Conservation (phyloP, 768 basidiomycete genomes). For the Trametes cinnabarina region DNA sequence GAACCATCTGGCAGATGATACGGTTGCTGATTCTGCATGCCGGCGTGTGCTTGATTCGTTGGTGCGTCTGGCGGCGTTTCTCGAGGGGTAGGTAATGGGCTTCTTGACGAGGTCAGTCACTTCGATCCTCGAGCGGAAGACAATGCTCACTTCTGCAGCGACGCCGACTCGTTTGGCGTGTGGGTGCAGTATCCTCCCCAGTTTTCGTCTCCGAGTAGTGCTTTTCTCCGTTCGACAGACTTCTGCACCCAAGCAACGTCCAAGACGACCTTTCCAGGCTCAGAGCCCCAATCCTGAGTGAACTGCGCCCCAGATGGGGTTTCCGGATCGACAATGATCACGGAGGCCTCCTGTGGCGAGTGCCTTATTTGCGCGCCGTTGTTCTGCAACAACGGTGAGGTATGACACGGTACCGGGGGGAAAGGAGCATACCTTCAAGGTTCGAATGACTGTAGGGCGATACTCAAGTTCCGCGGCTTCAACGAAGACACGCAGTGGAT, state of each 20-base stretch:
- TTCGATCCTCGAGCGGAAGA: constrained; percentile 14
- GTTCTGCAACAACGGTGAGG: constrained; percentile 36
- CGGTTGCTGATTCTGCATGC: neutral
- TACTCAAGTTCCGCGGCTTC: constrained; percentile 52
- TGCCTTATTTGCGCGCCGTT: constrained; percentile 53
- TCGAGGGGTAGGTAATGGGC: constrained; percentile 61
- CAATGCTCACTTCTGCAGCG: constrained; percentile 44
- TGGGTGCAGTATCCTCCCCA: constrained; percentile 22
- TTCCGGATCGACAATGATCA: constrained; percentile 59
- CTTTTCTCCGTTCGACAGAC: constrained; percentile 42
- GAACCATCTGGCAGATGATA: neutral
- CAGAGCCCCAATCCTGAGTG: constrained; percentile 56
- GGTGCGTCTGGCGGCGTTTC: constrained; percentile 41
- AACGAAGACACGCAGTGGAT: constrained; percentile 50
- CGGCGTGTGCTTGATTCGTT: neutral
- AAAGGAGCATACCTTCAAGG: constrained; percentile 10
- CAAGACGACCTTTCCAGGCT: constrained; percentile 48
- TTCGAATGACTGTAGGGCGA: constrained; percentile 51
- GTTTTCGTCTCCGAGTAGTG: constrained; percentile 44
- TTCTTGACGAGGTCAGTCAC: constrained; percentile 38
- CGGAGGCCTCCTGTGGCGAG: constrained; percentile 49
- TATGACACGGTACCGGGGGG: neutral
- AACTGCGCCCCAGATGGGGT: constrained; percentile 53
- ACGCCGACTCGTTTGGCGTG: neutral
- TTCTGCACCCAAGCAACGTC: constrained; percentile 51